phyloP scores from a whole-genome alignment of 139 green algal species.

The Closterium sp. region DNA sequence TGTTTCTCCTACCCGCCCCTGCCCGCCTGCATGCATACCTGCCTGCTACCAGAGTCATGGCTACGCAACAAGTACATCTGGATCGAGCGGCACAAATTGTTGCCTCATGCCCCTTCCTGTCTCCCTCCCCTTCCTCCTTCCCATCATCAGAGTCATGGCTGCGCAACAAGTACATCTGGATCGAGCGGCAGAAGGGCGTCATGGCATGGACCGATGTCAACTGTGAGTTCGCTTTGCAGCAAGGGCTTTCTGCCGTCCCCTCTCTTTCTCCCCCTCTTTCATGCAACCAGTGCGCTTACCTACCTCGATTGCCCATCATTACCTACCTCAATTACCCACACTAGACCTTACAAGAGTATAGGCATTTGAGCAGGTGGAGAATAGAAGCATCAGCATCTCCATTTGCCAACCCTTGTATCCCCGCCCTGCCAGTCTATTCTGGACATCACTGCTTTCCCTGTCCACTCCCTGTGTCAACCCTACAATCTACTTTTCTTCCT shows the following conservation, averaged over 20 bases:
- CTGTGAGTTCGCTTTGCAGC: neutral
- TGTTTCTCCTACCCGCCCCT: neutral
- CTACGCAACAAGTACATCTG: neutral
- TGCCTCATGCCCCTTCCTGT: too few relatives aligned
- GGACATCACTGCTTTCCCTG: neutral
- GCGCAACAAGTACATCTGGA: neutral
- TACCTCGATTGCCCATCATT: too few relatives aligned
- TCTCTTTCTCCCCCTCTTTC: too few relatives aligned
- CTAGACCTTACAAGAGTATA: too few relatives aligned
- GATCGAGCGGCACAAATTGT: neutral
- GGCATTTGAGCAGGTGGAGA: too few relatives aligned
- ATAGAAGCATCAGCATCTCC: too few relatives aligned
- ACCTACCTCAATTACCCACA: too few relatives aligned
- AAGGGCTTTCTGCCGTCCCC: too few relatives aligned
- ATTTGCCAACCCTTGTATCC: neutral
- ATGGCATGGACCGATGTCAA: neutral
- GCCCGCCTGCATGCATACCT: too few relatives aligned
- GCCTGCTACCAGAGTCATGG: neutral
- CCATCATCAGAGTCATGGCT: neutral
- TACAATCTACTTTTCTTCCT: neutral
- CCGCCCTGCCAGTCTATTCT: neutral
- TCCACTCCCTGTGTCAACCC: neutral
- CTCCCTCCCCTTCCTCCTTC: too few relatives aligned
- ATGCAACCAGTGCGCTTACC: too few relatives aligned
- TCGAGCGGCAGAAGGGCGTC: neutral